Conservation (phyloP, 345 rosid species). For the Cochlearia excelsa region DNA sequence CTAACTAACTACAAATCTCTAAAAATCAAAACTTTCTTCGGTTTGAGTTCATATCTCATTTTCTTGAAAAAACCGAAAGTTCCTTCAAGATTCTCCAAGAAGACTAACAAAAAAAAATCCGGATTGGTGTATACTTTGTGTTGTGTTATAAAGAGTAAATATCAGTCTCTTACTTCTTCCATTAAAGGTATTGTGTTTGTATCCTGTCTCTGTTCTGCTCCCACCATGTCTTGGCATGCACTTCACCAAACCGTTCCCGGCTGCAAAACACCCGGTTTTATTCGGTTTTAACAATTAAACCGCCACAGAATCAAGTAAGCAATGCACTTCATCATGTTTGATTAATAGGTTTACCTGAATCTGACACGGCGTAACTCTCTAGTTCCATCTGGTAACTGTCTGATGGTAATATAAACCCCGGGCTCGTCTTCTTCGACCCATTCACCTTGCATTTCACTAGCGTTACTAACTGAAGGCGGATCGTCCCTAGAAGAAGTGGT, state of each 20-base stretch:
- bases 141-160: slow-evolving; percentile 29
- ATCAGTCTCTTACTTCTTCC: neutral
- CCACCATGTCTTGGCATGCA: slow-evolving; percentile 95
- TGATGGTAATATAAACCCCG: slow-evolving; percentile 89
- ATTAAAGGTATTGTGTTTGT: slow-evolving; percentile 88
- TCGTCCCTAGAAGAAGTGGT: slow-evolving; percentile 89
- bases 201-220: slow-evolving; percentile 96
- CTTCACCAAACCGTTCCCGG: slow-evolving; percentile 90
- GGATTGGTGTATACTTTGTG: slow-evolving; percentile 28
- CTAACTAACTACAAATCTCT: slow-evolving; percentile 29
- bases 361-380: slow-evolving; percentile 95
- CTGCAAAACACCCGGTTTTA: slow-evolving; percentile 42
- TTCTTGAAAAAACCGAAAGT: neutral
- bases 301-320: neutral
- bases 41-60: neutral
- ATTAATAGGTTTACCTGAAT: slow-evolving; percentile 62
- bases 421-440: slow-evolving; percentile 98
- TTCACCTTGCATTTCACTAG: slow-evolving; percentile 85
- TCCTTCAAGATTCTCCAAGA: neutral
- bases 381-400: slow-evolving; percentile 86
- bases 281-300: neutral
- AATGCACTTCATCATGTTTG: neutral
- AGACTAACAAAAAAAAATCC: slow-evolving; percentile 25
- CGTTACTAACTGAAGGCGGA: slow-evolving; percentile 76
- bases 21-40: slow-evolving; percentile 12